A percentile compares a stretch with the other conserved stretches of the same genome.
These are phyloP conservation scores for Alternaria dauci DNA, from an alignment of 2,329 filamentous ascomycete species.

Conservation along the genomic window DNA sequence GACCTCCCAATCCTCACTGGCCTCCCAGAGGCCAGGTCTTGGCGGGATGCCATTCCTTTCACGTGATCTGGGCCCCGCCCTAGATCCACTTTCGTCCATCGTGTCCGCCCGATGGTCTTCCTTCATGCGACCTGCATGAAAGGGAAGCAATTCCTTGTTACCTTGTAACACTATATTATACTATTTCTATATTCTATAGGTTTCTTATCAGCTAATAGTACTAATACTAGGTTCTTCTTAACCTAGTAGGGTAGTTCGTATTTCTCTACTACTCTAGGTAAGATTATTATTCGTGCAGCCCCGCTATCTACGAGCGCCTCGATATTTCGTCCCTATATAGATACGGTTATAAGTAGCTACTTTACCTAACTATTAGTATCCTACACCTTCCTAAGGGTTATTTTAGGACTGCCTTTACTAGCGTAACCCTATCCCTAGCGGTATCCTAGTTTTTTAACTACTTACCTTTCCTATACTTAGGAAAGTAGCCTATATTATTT, in stretches of 20 bases:
- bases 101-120: too few relatives aligned
- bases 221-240: neutral
- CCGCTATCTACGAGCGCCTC: neutral
- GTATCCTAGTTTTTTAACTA: constrained; percentile 4
- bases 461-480: neutral
- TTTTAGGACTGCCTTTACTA: neutral
- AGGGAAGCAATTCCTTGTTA: too few relatives aligned
- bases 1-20: too few relatives aligned
- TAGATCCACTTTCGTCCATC: too few relatives aligned
- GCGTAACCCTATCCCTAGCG: neutral
- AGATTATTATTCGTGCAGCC: neutral
- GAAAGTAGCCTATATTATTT: neutral
- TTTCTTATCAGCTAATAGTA: too few relatives aligned
- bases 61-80: too few relatives aligned
- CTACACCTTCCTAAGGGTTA: neutral
- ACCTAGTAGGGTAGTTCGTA: neutral
- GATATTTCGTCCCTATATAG: neutral
- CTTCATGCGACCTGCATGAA: too few relatives aligned
- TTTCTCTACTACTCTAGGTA: too few relatives aligned
- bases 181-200: too few relatives aligned
- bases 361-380: neutral
- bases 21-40: too few relatives aligned
- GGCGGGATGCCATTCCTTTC: too few relatives aligned
- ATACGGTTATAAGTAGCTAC: neutral
- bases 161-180: too few relatives aligned